Base-by-base conservation (phyloP, 2,329 filamentous ascomycete species). In the Balansia obtecta region DNA sequence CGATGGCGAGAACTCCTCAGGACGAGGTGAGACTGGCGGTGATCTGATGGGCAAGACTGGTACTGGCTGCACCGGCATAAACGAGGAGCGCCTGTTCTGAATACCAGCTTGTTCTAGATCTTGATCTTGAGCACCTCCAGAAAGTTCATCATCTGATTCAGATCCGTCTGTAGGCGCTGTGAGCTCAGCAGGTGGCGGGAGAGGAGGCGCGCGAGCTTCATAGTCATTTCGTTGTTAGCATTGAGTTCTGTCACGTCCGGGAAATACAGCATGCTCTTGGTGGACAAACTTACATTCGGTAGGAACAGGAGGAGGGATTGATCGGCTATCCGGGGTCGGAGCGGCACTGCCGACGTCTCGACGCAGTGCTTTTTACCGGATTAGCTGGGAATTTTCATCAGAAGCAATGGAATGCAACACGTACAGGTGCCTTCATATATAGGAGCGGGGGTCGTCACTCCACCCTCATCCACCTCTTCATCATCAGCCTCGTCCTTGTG, bases 81-180 rank as follows among this genome's bases (percentile, higher is more conserved):
- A 72, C 30, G 73, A 72, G 20, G 61, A 61, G 47, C 60, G 60
- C 48, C 53, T 33, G 9, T 54, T 47, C 34, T 49, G 22, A 32
- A 68, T 62, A 20, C 67, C 68, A 37, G 71, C 68, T 18, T 74
- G 49, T 60, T 48, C 32, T 30, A 48, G 22, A 20, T 67, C 58
- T 56, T 74, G 65, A 47, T 71, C 67, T 56, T 67, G 64, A 59
- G 75, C 61, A 60, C 67, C 66, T 49, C 72, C 71, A 10, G 85
- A 88, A 59, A 89, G 71, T 65, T 96, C 91, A 63, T 96, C 90
- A 58, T 94, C 90, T 42, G 90, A 93, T 63, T 86, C 87, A 1
- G 88, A 94, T 32, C 88, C 89, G 53, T 85, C 77, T 52, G 82
- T 88, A 44, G 82, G 82, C 40, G 86, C 86, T 45, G 76, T 72